Base-by-base conservation (phyloP, 2,329 filamentous ascomycete species). In the Ophiostoma sp. region DNA sequence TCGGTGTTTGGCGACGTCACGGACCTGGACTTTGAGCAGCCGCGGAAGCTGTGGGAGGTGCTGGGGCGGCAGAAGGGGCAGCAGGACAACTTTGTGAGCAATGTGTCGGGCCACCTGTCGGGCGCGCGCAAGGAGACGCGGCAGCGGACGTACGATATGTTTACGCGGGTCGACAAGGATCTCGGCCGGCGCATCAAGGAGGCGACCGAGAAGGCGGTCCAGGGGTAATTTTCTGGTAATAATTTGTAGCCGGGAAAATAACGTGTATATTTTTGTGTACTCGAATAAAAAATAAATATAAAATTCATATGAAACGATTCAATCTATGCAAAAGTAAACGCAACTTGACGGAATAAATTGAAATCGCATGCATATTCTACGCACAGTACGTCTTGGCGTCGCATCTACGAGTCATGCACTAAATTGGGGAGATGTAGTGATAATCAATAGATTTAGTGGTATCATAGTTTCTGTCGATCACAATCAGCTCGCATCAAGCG, bases 101-200 rank as follows among this genome's bases (percentile, higher is more conserved):
- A 89, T 71, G 80, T 89, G 18, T 77, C 85, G 2, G 84, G 78
- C 3, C 85, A 89, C 72, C 76, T 89, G 71, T 78, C 77, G 62
- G 82, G 77, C 66, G 86, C 85, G 2, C 79, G 82, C 72, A 78
- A 80, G 69, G 82, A 83, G 71, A 84, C 86, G 49, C 81, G 87
- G 49, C 79, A 83, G 73, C 80, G 83, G 58, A 86, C 85, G 16
- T 88, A 87, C 73, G 83, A 79, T 66, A 87, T 88, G 84, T 89
- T 88, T 76, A 74, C 75, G 55, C 80, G 79, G 62, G 84, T 89
- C n/a, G 82, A 87, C 72, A 70, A 76, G 9, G 80, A 80, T 16
- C 79, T 88, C 3, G 85, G 85, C 40, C 75, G 75, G 47, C 79
- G 81, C 12, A 84, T 88, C 73, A 78, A 80, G 74, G 77, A 80